phyloP scores from a whole-genome alignment of 805 yeast species.

The Millerozyma acaciae region DNA sequence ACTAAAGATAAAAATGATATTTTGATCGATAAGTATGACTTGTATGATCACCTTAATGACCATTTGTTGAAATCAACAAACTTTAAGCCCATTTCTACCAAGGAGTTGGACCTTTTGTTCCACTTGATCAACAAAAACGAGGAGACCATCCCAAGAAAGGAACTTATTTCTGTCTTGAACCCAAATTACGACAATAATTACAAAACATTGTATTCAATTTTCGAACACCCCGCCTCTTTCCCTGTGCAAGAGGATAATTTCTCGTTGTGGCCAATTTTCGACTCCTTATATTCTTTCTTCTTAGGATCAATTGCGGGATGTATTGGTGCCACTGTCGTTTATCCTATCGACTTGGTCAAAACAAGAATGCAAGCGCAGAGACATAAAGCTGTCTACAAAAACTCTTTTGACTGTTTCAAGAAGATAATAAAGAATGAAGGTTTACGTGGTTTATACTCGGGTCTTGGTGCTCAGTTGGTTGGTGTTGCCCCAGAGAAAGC shows the following conservation, averaged over 20 bases:
- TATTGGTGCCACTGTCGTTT: slow-evolving; percentile 95
- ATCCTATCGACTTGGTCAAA: slow-evolving; percentile 93
- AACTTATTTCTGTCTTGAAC: slow-evolving; percentile 49
- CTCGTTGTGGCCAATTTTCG: slow-evolving; percentile 48
- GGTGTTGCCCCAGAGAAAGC: slow-evolving; percentile 99
- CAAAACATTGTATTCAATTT: slow-evolving; percentile 32
- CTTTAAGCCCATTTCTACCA: slow-evolving; percentile 38
- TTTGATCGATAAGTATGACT: slow-evolving; percentile 37
- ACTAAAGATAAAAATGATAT: slow-evolving; percentile 38
- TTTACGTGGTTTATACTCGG: slow-evolving; percentile 80
- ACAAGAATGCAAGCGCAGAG: slow-evolving; percentile 97
- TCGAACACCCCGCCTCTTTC: slow-evolving; percentile 40
- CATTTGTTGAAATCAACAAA: slow-evolving; percentile 41
- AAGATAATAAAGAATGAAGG: slow-evolving; percentile 81
- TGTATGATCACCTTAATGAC: slow-evolving; percentile 40
- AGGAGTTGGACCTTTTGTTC: slow-evolving; percentile 39
- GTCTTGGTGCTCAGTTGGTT: slow-evolving; percentile 87
- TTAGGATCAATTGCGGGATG: slow-evolving; percentile 96
- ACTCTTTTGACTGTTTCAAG: slow-evolving; percentile 80
- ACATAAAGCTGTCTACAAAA: slow-evolving; percentile 62
- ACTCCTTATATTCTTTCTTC: slow-evolving; percentile 80
- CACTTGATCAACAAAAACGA: slow-evolving; percentile 35
- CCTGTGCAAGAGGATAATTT: slow-evolving; percentile 38
- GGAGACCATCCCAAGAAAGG: slow-evolving; percentile 39
- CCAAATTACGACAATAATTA: slow-evolving; percentile 46